Base-by-base conservation (phyloP, 768 basidiomycete species). In the Hemileccinum impolitum region DNA sequence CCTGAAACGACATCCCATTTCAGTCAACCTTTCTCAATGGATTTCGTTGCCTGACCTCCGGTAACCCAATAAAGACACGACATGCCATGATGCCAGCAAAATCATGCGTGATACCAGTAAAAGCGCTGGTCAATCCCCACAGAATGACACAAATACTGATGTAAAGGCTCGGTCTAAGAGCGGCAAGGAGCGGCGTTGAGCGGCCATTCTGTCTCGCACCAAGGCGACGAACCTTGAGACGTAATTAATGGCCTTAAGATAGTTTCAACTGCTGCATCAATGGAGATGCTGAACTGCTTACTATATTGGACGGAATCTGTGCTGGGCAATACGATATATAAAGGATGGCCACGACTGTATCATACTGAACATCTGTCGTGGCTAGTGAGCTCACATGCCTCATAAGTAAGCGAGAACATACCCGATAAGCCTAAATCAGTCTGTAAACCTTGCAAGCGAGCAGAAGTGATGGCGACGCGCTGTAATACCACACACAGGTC, bases 121-220 rank as follows among this genome's bases (percentile, higher is more conserved):
- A 65, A 7, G 77, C 70, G 39, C 82, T 84, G 4, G 79, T 81
- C 25, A 84, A 50, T 1, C 85, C 84, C 84, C 85, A 87, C 4
- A 78, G 50, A 23, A 80, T 68, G 14, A 82, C 79, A 53, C 83
- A 85, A 23, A 59, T 53, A 6, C 82, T 79, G 6, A 87, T 84
- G 59, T 82, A 85, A 43, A 76, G 62, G 0, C 81, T 80, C 1
- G 85, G 85, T 40, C 83, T 84, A 46, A 18, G 52, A 23, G 19
- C 14, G 18, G 15, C 15, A 10, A 7, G 14, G 28, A 1, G 2
- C 19, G 25, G 38, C 12, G 18, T 14, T 13, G n/a, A 3, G 17
- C 14, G 9, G 9, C 2, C 19, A n/a, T 17, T 28, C 17, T 19
- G 13, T 17, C 23, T 23, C 23, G 6, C 15, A 47, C 23, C 15